Base-by-base conservation (phyloP, 495 filamentous ascomycete species). In the Choiromyces venosus region DNA sequence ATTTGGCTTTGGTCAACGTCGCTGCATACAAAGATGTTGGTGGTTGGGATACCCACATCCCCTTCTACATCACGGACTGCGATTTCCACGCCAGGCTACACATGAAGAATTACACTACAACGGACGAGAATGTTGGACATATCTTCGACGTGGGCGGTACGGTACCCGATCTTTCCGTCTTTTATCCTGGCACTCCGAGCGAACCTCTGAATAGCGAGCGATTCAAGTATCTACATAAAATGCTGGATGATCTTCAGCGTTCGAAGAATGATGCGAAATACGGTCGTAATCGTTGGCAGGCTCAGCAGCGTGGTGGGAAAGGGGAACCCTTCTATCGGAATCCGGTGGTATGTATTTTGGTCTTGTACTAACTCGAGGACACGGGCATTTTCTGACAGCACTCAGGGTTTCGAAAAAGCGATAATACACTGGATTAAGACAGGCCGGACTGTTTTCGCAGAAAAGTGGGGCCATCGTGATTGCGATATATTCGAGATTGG, bases 301-400 rank as follows among this genome's bases (percentile, higher is more conserved):
- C 75, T 4, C 81, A 82, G 42, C 88, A 89, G 78, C 84, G 78
- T 16, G 89, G 89, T 33, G 89, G 88, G 0, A 74, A 85, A 67
- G 89, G 88, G 7, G 89, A 91, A 76, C 87, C 87, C 7, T 91
- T 85, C 66, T 88, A 89, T 77, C 83, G 88, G 69, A 83, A 87
- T 68, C 76, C 84, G 0, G 83, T 77, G 14, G 88, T 87, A 2
- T 18, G 67, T 40, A 61, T 64, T 36, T 40, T 7, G 18, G 10
- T 40, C 38, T 35, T 25, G 33, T 10, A 25, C 16, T n/a, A 21
- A 0, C 16, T 7, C 2, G 1, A 8, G 39, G 14, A 9, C 0
- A 19, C 18, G 12, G 46, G 14, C n/a, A 14, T 29, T 14, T 29
- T 14, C 29, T 68, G 36, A 73, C 6, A 36, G 19, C 6, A 14